Conservation (phyloP, 768 basidiomycete species). For the Rhodosporidiobolus odoratus region DNA sequence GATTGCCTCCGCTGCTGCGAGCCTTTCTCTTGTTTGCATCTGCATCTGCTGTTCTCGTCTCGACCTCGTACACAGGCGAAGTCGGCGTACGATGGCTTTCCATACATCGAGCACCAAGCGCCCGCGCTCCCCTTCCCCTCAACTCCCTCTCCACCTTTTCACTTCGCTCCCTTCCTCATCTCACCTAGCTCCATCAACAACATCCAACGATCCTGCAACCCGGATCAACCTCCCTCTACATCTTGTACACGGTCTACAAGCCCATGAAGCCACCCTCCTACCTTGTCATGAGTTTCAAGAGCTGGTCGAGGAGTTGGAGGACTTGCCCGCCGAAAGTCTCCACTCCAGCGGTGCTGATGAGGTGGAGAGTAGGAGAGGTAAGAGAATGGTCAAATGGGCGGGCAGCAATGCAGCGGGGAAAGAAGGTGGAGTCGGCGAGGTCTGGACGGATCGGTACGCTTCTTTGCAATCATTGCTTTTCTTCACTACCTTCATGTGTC, state of each 20-base stretch:
- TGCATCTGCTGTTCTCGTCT: no score
- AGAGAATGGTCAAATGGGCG: slow-evolving; percentile 32
- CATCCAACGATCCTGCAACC: neutral
- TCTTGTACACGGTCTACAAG: slow-evolving; percentile 52
- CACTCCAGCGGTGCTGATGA: neutral
- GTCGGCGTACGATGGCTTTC: no score
- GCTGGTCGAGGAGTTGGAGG: slow-evolving; percentile 15
- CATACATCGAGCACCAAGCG: no score
- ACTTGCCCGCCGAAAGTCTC: neutral
- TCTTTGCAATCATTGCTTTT: no score
- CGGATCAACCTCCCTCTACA: neutral
- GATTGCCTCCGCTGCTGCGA: no score
- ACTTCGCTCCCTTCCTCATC: neutral
- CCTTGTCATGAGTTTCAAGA: slow-evolving; percentile 40
- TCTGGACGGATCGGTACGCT: slow-evolving; percentile 78
- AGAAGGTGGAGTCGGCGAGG: slow-evolving; percentile 41
- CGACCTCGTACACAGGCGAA: no score
- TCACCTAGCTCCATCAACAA: neutral
- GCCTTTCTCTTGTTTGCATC: no score
- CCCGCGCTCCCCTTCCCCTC: slow-evolving; percentile 5
- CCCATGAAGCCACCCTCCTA: slow-evolving; percentile 69
- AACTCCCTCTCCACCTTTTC: neutral
- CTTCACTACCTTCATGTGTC: no score
- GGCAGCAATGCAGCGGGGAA: slow-evolving; percentile 38
- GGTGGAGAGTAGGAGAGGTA: neutral